A percentile compares a stretch with the other conserved stretches of the same genome.
Conservation (phyloP, 371 early-diverging fungal genomes). For the Apophysomyces trapeziformis region DNA sequence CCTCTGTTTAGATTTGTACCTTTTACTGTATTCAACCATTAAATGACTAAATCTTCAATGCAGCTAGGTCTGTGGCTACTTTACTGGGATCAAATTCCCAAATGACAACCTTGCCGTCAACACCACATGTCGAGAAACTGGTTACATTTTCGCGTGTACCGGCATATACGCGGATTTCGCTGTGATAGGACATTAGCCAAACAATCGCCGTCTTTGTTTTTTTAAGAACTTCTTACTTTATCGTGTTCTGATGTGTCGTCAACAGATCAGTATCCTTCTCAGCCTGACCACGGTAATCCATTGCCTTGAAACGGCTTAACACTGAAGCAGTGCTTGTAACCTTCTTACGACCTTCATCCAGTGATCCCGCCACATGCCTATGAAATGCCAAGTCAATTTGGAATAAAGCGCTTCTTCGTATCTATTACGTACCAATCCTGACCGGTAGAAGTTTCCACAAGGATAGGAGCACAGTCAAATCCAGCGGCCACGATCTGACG, state of each 20-base stretch:
- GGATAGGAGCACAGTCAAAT: slow-evolving; percentile 90
- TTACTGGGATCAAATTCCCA: slow-evolving; percentile 73
- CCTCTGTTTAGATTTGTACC: slow-evolving; percentile 12
- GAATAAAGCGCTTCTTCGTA: background rate
- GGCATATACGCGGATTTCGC: slow-evolving; percentile 64
- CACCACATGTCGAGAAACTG: slow-evolving; percentile 81
- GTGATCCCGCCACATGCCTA: slow-evolving; percentile 72
- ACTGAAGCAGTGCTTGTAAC: slow-evolving; percentile 63
- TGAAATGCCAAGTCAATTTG: background rate
- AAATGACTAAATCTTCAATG: slow-evolving; percentile 38
- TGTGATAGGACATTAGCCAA: slow-evolving; percentile 17
- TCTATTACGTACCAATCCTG: slow-evolving; percentile 61
- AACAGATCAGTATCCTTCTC: slow-evolving; percentile 74
- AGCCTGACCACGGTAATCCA: slow-evolving; percentile 88
- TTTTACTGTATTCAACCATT: slow-evolving; percentile 11
- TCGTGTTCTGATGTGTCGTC: slow-evolving; percentile 94
- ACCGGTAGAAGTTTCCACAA: slow-evolving; percentile 67
- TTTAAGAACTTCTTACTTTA: slow-evolving; percentile 65
- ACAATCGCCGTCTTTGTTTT: slow-evolving; percentile 13
- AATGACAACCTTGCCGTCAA: slow-evolving; percentile 91
- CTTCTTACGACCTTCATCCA: slow-evolving; percentile 76
- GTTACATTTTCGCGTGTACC: slow-evolving; percentile 64
- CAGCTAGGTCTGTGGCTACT: slow-evolving; percentile 43
- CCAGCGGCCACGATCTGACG: slow-evolving; percentile 86
- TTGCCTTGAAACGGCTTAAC: slow-evolving; percentile 87